Evolutionary conservation across 306 rosid genomes (phyloP).

Genomic region (Quercus alba): DNA sequence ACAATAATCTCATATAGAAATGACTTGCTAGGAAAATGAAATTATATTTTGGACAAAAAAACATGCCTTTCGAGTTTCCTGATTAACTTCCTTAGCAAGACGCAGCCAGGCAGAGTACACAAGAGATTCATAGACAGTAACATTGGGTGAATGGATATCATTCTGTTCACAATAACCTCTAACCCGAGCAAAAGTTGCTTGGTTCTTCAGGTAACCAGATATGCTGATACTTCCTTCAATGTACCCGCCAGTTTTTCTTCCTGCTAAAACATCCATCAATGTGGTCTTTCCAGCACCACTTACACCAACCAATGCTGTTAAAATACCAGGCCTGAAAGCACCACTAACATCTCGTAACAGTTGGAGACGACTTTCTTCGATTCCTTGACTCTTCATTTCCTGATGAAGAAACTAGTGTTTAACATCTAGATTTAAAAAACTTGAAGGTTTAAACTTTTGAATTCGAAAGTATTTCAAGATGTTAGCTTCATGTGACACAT

Average conservation of each 20-base stretch:
- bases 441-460: background rate
- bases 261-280: slow-evolving; percentile 55
- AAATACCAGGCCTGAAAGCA: slow-evolving; percentile 47
- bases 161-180: slow-evolving; percentile 53
- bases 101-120: slow-evolving; percentile 48
- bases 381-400: slow-evolving; percentile 42
- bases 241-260: slow-evolving; percentile 54
- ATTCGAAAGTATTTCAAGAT: background rate
- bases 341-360: slow-evolving; percentile 44
- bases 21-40: background rate
- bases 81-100: slow-evolving; percentile 39
- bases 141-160: slow-evolving; percentile 46
- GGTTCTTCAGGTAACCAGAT: slow-evolving; percentile 54
- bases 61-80: slow-evolving; percentile 35
- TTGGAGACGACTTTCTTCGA: slow-evolving; percentile 37
- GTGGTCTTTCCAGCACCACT: slow-evolving; percentile 67
- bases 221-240: slow-evolving; percentile 46
- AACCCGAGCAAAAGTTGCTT: slow-evolving; percentile 48
- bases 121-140: slow-evolving; percentile 48
- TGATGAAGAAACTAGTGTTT: slow-evolving; percentile 14
- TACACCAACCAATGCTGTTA: slow-evolving; percentile 53
- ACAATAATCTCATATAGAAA: background rate
- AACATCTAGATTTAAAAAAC: background rate
- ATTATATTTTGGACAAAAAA: slow-evolving; percentile 5
- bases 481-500: background rate